Evolutionary conservation across 345 rosid genomes (phyloP), one percentile per base, ranked within the genome.

Genomic region (Trapa incisa): DNA sequence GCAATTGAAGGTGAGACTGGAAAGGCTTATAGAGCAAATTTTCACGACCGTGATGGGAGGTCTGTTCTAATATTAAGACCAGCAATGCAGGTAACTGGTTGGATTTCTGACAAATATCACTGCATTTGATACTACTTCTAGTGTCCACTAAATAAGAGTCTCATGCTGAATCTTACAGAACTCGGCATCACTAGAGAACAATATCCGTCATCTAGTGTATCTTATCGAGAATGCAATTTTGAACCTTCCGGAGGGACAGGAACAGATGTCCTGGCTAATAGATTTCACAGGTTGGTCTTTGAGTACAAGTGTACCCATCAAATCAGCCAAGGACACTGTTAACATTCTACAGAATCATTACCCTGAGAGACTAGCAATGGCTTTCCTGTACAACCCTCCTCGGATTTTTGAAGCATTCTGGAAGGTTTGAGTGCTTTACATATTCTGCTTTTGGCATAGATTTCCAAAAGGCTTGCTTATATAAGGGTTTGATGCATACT

Each of bases 301-400:
- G 41, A 78, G 80, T 79, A 89, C 78, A 37, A 87, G 77, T 3
- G 92, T 87, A 15, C 95, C 99, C 35, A 66, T 93, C 56, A 90
- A 80, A 74, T 78, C 95, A 36, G 99, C 99, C 1, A 87, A 88
- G 65, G 99, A 94, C 29, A 78, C 88, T 37, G 67, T 80, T 43
- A 78, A 80, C 69, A 83, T 94, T 64, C 75, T 94, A 43, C 99
- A 94, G 53, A 88, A 83, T 77, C 97, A 91, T 66, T 94, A 94
- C 64, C 99, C 99, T 2, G 97, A 91, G 89, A 87, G 97, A 74
- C 81, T 94, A 32, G 97, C 89, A 32, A 61, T 88, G 29, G 96
- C 99, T 65, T 88, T 93, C 75, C 87, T 93, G 57, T 93, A 91
- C 73, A 91, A 91, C 65, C 99, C 99, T 52, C 99, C 97, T 17